phyloP scores from a whole-genome alignment of 2,329 filamentous ascomycete species.

The Fusarium zealandicum region DNA sequence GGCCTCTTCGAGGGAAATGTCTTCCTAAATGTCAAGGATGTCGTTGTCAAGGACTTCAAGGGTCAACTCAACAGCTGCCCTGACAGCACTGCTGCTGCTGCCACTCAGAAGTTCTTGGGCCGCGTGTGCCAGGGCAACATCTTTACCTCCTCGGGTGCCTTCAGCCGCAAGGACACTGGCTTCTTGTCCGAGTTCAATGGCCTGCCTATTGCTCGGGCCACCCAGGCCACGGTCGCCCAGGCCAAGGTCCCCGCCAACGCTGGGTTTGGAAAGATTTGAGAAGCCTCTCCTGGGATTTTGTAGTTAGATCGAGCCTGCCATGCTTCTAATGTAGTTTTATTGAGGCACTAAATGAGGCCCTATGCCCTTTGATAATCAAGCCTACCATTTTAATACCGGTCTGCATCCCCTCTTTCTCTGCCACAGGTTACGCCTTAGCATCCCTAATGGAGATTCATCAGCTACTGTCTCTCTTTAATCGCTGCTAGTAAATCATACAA shows the following conservation, averaged over 20 bases:
- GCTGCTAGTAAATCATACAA: too few relatives aligned
- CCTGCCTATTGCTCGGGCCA: slow-evolving; percentile 11
- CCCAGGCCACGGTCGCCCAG: neutral
- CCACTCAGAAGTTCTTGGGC: slow-evolving; percentile 17
- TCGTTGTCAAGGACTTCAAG: slow-evolving; percentile 32
- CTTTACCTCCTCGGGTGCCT: slow-evolving; percentile 10
- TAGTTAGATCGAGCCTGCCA: too few relatives aligned
- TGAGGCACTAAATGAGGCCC: too few relatives aligned
- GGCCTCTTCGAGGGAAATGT: slow-evolving; percentile 42
- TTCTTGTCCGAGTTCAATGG: slow-evolving; percentile 29
- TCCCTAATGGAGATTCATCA: too few relatives aligned
- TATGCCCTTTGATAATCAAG: too few relatives aligned
- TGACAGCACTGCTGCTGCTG: slow-evolving; percentile 20
- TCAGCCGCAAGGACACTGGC: slow-evolving; percentile 13
- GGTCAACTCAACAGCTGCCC: slow-evolving; percentile 39
- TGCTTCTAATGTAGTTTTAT: too few relatives aligned
- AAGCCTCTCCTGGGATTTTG: too few relatives aligned
- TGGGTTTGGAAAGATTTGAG: slow-evolving; percentile 19
- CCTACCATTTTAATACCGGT: too few relatives aligned
- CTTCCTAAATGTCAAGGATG: slow-evolving; percentile 34
- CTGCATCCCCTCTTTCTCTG: too few relatives aligned
- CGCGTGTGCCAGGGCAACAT: slow-evolving; percentile 26
- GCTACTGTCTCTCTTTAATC: too few relatives aligned
- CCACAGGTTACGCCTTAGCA: too few relatives aligned
- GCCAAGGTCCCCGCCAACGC: slow-evolving; percentile 7